phyloP scores from a whole-genome alignment of 257 asterid genomes.

The Penstemon barbatus region DNA sequence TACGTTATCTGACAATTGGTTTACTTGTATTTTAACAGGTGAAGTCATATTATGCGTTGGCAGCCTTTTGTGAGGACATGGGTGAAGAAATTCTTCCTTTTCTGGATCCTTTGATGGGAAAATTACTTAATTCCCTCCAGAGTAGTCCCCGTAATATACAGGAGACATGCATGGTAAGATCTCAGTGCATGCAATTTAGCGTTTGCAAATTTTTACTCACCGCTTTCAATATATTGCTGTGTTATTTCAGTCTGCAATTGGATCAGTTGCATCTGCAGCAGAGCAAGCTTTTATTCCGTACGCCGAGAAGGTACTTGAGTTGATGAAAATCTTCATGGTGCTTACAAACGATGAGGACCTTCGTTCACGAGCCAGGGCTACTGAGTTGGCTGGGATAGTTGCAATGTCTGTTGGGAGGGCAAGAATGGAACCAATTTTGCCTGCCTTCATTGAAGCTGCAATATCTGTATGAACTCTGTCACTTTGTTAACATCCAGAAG shows the following conservation, averaged over 20 bases:
- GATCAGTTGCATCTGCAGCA: slow-evolving; percentile 99
- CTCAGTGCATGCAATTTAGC: slow-evolving; percentile 13
- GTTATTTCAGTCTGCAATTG: slow-evolving; percentile 85
- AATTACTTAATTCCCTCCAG: slow-evolving; percentile 78
- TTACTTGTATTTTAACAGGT: slow-evolving; percentile 53
- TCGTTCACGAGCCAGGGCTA: slow-evolving; percentile 95
- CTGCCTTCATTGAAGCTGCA: slow-evolving; percentile 90
- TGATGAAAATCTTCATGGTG: slow-evolving; percentile 93
- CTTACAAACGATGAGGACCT: slow-evolving; percentile 97
- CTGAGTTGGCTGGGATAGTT: slow-evolving; percentile 93
- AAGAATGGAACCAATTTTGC: slow-evolving; percentile 86
- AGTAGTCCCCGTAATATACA: slow-evolving; percentile 84
- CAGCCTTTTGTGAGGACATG: slow-evolving; percentile 99
- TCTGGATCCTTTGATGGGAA: slow-evolving; percentile 87
- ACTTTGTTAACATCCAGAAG: slow-evolving; percentile 24
- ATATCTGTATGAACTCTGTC: slow-evolving; percentile 58
- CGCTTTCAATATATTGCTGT: slow-evolving; percentile 32
- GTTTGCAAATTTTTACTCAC: slow-evolving; percentile 18
- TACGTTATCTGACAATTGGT: slow-evolving; percentile 18
- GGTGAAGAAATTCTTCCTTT: slow-evolving; percentile 96
- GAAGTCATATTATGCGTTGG: slow-evolving; percentile 95
- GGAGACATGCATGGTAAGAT: slow-evolving; percentile 93
- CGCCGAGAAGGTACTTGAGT: slow-evolving; percentile 93
- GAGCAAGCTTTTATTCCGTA: slow-evolving; percentile 91
- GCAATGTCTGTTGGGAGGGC: slow-evolving; percentile 94